Evolutionary conservation across 192 early-diverging fungal genomes (phyloP), one percentile per base, ranked within the genome.

Genomic region (Linderina pennispora): DNA sequence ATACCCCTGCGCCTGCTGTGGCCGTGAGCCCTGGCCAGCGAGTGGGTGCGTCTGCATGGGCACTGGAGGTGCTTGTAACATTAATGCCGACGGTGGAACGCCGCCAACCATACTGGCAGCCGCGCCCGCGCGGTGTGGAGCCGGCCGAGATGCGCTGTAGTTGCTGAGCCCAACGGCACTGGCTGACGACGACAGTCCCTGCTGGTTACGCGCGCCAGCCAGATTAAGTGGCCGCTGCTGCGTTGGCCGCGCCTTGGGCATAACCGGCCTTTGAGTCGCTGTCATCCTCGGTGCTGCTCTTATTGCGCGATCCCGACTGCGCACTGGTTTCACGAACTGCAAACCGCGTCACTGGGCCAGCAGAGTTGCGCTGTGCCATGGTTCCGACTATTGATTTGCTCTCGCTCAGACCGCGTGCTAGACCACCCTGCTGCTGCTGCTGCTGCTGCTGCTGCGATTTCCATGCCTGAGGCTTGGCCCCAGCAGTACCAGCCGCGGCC

Each of bases 101-200:
- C 41, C 47, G 1, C 67, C 67, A 13, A 71, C 44, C 13, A 57
- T 50, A 18, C 67, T 71, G 7, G 67, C 67, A 16, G 67, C 50
- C 32, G 60, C 60, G 25, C 67, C 66, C 18, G 59, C 37, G 44
- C 66, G 59, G 26, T 35, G 23, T 15, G 51, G 36, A 22, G 54
- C 37, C 55, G 62, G 66, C 14, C 58, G 50, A 10, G 43, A 34
- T 4, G 48, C 21, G 17, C 43, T 60, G 39, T 63, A 64, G 48
- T 61, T 64, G 26, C 68, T 61, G 46, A 71, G 49, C 19, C 68
- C 68, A 35, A 72, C 60, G 14, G 68, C 68, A 23, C 68, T 72
- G 18, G 52, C 68, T 7, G 68, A 64, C 15, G 68, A 72, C 18
- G 62, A 55, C 16, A 59, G 50, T 25, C 36, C 57, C 18, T 37